A percentile compares a stretch with the other conserved stretches of the same genome.
phyloP scores from a whole-genome alignment of 108 stramenopile species.

The Cylindrotheca closterium region DNA sequence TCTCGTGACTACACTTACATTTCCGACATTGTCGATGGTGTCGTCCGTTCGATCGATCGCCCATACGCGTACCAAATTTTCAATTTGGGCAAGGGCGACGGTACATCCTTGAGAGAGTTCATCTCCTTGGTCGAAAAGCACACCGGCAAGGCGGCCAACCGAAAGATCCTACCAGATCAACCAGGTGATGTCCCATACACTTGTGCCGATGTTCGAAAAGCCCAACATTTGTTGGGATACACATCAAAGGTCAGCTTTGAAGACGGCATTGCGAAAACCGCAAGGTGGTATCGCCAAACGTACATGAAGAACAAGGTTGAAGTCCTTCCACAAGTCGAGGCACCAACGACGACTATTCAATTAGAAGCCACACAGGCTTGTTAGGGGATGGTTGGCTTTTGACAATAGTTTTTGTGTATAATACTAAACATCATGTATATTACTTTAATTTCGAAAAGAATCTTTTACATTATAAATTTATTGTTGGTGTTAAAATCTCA shows the following conservation, averaged over 20 bases:
- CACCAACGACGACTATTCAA: conserved; percentile 28
- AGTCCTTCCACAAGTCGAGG: conserved; percentile 49
- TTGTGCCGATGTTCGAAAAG: conserved; percentile 90
- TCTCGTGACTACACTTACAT: conserved; percentile 94
- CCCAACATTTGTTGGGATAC: conserved; percentile 78
- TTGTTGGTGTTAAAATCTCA: too few relatives aligned
- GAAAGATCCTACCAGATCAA: conserved; percentile 81
- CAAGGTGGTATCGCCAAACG: conserved; percentile 69
- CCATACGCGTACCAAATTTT: conserved; percentile 86
- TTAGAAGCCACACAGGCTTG: background rate
- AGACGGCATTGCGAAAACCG: conserved; percentile 86
- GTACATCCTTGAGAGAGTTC: conserved; percentile 80
- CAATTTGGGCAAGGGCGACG: conserved; percentile 90
- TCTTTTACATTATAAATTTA: too few relatives aligned
- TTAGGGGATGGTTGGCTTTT: background rate
- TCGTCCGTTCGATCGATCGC: conserved; percentile 82
- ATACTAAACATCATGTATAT: background rate
- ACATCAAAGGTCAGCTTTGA: conserved; percentile 81
- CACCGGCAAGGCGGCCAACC: conserved; percentile 77
- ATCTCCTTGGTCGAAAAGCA: conserved; percentile 79
- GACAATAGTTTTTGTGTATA: background rate
- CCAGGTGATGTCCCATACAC: conserved; percentile 94
- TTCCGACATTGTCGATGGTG: conserved; percentile 90
- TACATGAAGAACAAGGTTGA: conserved; percentile 18
- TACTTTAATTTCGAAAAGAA: too few relatives aligned